phyloP scores from a whole-genome alignment of 305 asterid genomes.

The Fraxinus albicans region DNA sequence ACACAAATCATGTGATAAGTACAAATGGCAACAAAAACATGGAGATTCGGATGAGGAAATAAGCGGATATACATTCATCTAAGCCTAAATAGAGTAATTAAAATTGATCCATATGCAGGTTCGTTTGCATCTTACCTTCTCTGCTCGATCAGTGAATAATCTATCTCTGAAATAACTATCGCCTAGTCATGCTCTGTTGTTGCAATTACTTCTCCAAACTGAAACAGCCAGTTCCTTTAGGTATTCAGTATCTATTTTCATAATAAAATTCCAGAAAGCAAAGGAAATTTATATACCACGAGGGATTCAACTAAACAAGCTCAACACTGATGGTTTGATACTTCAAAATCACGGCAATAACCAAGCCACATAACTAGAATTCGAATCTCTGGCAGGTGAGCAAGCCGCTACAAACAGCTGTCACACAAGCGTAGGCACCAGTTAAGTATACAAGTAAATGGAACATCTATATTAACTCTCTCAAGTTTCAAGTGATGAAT shows the following conservation, averaged over 20 bases:
- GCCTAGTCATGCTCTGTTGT: constrained; percentile 87
- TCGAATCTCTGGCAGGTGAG: constrained; percentile 80
- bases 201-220: constrained; percentile 91
- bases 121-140: constrained; percentile 50
- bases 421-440: constrained; percentile 15
- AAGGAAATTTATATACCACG: constrained; percentile 8
- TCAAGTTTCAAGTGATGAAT: not conserved
- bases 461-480: not conserved
- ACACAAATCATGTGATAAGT: not conserved
- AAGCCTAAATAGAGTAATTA: not conserved
- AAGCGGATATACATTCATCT: not conserved
- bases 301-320: not conserved
- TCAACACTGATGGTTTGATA: constrained; percentile 13
- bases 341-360: constrained; percentile 15
- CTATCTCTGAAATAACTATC: constrained; percentile 64
- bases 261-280: constrained; percentile 7
- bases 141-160: constrained; percentile 73
- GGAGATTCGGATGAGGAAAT: not conserved
- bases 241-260: constrained; percentile 9
- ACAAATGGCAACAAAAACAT: constrained; percentile 1
- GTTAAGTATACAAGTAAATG: constrained; percentile 13
- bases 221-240: constrained; percentile 37
- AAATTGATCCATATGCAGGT: constrained; percentile 9
- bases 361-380: constrained; percentile 82
- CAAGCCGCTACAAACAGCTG: constrained; percentile 90